Evolutionary conservation across 768 basidiomycete species (phyloP).

Genomic region (Mycena maculata): DNA sequence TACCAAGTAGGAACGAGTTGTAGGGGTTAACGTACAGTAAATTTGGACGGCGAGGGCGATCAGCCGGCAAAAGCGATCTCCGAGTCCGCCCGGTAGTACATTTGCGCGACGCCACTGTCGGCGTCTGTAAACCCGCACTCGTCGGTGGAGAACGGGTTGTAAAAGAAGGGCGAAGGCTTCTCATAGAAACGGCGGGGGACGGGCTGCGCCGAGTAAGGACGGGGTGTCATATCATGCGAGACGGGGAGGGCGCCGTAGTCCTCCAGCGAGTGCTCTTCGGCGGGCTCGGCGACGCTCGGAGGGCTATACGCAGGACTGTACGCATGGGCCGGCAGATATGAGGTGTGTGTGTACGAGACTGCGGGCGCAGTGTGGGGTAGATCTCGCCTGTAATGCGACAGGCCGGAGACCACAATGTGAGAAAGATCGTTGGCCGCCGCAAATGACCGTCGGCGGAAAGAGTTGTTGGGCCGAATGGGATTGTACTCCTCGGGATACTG

Average conservation of each 20-base stretch:
- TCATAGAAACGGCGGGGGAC: slow-evolving; percentile 42
- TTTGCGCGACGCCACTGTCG: slow-evolving; percentile 17
- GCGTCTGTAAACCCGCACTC: slow-evolving; percentile 17
- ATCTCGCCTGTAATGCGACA: slow-evolving; percentile 33
- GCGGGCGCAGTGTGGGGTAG: slow-evolving; percentile 41
- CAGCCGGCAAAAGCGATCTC: slow-evolving; percentile 28
- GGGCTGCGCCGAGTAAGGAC: slow-evolving; percentile 43
- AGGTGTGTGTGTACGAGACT: slow-evolving; percentile 34
- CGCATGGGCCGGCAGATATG: slow-evolving; percentile 21
- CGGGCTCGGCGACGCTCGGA: slow-evolving; percentile 5
- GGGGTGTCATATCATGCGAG: slow-evolving; percentile 42
- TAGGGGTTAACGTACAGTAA: slow-evolving; percentile 14
- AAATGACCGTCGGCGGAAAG: slow-evolving; percentile 26
- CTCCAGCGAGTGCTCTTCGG: slow-evolving; percentile 28
- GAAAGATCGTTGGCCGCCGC: slow-evolving; percentile 24
- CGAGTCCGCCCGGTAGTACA: slow-evolving; percentile 27
- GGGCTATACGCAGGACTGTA: slow-evolving; percentile 11
- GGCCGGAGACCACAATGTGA: slow-evolving; percentile 30
- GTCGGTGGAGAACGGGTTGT: slow-evolving; percentile 36
- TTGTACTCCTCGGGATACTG: slow-evolving; percentile 41
- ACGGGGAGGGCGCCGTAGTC: slow-evolving; percentile 38
- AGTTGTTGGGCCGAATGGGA: slow-evolving; percentile 16
- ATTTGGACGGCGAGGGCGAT: slow-evolving; percentile 5
- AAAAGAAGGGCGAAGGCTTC: slow-evolving; percentile 29
- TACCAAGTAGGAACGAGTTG: slow-evolving; percentile 20